Conservation (phyloP, 257 asterid genomes). For the Nicotiana otophora region DNA sequence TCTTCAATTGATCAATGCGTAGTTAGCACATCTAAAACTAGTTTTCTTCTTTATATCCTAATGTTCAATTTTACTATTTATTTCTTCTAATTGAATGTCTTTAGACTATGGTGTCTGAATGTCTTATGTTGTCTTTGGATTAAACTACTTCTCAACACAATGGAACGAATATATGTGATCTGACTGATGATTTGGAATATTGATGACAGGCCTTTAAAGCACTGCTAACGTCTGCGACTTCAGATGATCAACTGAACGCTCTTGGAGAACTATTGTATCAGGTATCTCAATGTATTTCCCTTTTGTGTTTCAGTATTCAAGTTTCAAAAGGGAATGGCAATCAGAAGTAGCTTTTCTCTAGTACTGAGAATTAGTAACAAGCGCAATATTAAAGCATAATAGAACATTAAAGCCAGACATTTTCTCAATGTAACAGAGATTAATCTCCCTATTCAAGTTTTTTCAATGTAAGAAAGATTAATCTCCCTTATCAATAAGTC, state of each 20-base stretch:
- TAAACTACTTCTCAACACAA: not conserved
- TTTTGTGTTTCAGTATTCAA: not conserved
- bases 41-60: not conserved
- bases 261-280: conserved; percentile 89
- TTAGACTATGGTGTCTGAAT: not conserved
- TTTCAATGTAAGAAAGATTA: not conserved
- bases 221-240: conserved; percentile 64
- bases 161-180: not conserved
- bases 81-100: not conserved
- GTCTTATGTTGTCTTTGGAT: not conserved
- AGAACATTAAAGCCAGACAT: not conserved
- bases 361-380: not conserved
- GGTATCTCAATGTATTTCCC: conserved; percentile 30
- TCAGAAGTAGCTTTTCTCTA: not conserved
- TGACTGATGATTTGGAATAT: not conserved
- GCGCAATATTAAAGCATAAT: not conserved
- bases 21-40: not conserved
- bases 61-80: not conserved
- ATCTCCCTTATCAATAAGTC: not conserved
- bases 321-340: not conserved
- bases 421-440: not conserved
- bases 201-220: conserved; percentile 82
- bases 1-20: not conserved
- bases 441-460: not conserved
- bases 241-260: conserved; percentile 78